A percentile compares a stretch with the other conserved stretches of the same genome.
phyloP scores from a whole-genome alignment of 1,284 basidiomycete genomes.

The Apiotrichum montevideense region DNA sequence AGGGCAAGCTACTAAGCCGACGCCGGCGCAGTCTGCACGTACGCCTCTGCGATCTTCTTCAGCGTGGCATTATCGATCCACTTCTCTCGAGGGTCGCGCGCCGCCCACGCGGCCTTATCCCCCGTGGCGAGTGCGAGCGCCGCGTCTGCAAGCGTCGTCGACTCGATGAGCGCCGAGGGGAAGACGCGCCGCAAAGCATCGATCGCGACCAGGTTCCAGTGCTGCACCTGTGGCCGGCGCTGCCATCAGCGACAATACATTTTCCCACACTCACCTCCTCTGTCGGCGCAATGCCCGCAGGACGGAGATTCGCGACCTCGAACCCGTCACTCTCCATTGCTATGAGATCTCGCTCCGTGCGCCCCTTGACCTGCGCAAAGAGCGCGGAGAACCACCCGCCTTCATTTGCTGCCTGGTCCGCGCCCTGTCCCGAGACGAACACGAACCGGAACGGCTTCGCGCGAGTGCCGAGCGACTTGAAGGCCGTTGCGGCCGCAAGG shows the following conservation, averaged over 20 bases:
- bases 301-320: slow-evolving; percentile 20
- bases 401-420: slow-evolving; percentile 13
- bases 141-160: slow-evolving; percentile 13
- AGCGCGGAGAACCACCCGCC: slow-evolving; percentile 6
- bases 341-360: slow-evolving; percentile 22
- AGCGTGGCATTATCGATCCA: too few species aligned
- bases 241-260: neutral
- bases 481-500: slow-evolving; percentile 16
- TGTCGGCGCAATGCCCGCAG: slow-evolving; percentile 24
- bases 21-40: too few species aligned
- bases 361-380: slow-evolving; percentile 24
- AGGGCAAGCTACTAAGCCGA: too few species aligned
- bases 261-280: slow-evolving; percentile 16
- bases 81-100: too few species aligned
- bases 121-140: slow-evolving; percentile 13
- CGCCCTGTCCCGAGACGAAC: slow-evolving; percentile 27
- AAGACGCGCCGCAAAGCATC: neutral
- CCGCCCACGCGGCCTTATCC: neutral
- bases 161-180: slow-evolving; percentile 11
- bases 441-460: slow-evolving; percentile 27
- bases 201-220: neutral
- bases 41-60: too few species aligned
- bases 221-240: slow-evolving; percentile 5
- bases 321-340: slow-evolving; percentile 11
- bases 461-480: slow-evolving; percentile 18